A percentile compares a stretch with the other conserved stretches of the same genome.
Conservation (phyloP, 768 basidiomycete genomes). For the Leccinum variicolor region DNA sequence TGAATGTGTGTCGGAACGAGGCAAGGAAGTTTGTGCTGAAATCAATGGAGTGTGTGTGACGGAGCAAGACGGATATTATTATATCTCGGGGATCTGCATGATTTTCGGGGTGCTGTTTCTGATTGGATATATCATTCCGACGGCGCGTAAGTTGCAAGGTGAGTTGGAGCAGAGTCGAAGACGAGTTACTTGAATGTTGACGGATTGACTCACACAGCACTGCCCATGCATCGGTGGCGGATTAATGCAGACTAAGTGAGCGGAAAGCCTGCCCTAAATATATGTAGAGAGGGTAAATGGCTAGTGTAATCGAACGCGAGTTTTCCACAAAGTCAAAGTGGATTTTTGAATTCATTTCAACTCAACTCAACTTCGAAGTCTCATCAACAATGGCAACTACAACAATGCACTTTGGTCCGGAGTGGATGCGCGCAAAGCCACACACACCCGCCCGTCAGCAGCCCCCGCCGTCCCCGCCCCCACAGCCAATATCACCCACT, state of each 20-base stretch:
- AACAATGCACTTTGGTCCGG: constrained; percentile 88
- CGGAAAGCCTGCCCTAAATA: constrained; percentile 32
- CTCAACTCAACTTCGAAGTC: no score
- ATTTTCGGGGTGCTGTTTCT: constrained; percentile 71
- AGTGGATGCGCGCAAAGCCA: constrained; percentile 88
- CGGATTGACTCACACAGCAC: constrained; percentile 39
- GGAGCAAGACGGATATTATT: constrained; percentile 90
- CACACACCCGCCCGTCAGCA: constrained; percentile 51
- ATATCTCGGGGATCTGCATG: constrained; percentile 77
- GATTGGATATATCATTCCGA: constrained; percentile 76
- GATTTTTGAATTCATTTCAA: constrained; percentile 15
- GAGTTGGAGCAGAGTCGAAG: constrained; percentile 25
- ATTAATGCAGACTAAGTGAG: constrained; percentile 38
- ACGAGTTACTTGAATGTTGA: background rate
- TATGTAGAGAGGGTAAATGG: background rate
- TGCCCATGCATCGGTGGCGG: constrained; percentile 73
- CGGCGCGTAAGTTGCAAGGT: constrained; percentile 85
- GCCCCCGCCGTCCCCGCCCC: constrained; percentile 60
- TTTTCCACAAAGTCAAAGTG: constrained; percentile 22
- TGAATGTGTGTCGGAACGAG: constrained; percentile 93
- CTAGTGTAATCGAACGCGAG: constrained; percentile 18
- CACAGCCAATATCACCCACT: constrained; percentile 36
- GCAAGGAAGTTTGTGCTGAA: constrained; percentile 72
- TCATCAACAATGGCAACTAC: constrained; percentile 43
- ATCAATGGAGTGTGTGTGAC: constrained; percentile 79